phyloP scores from a whole-genome alignment of 2,329 filamentous ascomycete genomes.

The Rhinocladiella mackenziei region DNA sequence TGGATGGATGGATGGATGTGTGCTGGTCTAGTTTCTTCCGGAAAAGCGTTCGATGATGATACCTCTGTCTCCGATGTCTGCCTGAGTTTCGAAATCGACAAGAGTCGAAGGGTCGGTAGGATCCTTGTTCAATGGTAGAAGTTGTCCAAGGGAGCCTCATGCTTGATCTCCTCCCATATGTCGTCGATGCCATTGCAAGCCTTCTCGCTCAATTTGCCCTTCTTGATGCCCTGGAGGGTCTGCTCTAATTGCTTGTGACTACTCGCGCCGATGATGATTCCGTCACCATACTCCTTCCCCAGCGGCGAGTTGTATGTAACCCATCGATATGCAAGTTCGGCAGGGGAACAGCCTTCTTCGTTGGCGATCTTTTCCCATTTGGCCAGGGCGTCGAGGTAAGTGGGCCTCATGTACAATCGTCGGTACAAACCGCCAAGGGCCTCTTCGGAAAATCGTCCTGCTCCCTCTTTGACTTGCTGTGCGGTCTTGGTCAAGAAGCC shows the following conservation, averaged over 20 bases:
- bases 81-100: too few relatives aligned
- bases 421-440: constrained; percentile 28
- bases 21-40: too few relatives aligned
- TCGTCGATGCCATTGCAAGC: constrained; percentile 29
- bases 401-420: constrained; percentile 31
- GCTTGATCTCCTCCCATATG: constrained; percentile 33
- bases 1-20: too few relatives aligned
- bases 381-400: constrained; percentile 33
- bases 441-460: constrained; percentile 32
- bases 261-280: constrained; percentile 37
- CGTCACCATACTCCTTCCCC: constrained; percentile 31
- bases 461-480: constrained; percentile 32
- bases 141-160: constrained; percentile 31
- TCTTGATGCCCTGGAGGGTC: constrained; percentile 29
- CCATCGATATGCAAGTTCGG: constrained; percentile 39
- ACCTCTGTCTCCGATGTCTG: background rate
- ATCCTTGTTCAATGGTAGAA: constrained; percentile 12
- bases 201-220: constrained; percentile 34
- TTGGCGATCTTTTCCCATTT: constrained; percentile 32
- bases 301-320: constrained; percentile 34
- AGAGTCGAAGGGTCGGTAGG: too few relatives aligned
- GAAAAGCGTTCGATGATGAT: too few relatives aligned
- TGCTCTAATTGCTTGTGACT: constrained; percentile 33
- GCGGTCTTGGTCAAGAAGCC: constrained; percentile 38
- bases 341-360: constrained; percentile 29